Evolutionary conservation across 2,329 filamentous ascomycete genomes (phyloP), one percentile per base, ranked within the genome.

Genomic region (Colletotrichum lupini): DNA sequence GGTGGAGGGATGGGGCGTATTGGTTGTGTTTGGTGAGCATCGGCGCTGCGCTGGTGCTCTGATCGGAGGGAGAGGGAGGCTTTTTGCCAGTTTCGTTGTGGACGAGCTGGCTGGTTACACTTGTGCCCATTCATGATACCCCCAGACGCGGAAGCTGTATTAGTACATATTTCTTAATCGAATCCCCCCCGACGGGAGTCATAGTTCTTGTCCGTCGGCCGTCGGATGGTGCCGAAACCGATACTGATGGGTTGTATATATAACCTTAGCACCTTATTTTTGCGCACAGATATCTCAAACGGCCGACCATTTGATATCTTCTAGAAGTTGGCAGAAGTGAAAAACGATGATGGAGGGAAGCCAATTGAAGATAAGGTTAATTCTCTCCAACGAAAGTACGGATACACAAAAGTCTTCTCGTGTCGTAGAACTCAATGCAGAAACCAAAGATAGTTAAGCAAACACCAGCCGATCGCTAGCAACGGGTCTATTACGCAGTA

Each of bases 21-120:
- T 82, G 80, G 77, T 35, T 84, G 9, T 81, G 81, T 61, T 74
- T 82, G 35, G 67, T 79, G n/a, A 80, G 76, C 28, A 67, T 83
- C 59, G 70, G 76, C 30, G 77, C 80, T 56, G 80, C 79, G 67
- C 65, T 82, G 73, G 60, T 79, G n/a, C n/a, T 81, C 9, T 83
- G 74, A 78, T 37, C 35, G 35, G 14, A 37, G 32, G 32, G 11
- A 35, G 32, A 35, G 32, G 35, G 35, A 37, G 35, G 5, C 14
- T 37, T 46, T 46, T 46, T 9, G 16, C 42, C 19, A 46, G 19
- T 46, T n/a, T 16, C 42, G 42, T 8, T 19, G 42, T 2, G 42
- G 19, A 8, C 16, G 42, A 46, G 42, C n/a, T 24, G 55, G 28
- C 12, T 14, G 52, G 62, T 16, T 16, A 12, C 5, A 1, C 1